Percentiles rank a stretch among this genome's conserved stretches.
These are phyloP conservation scores for Xylaria telfairii DNA, from an alignment of 495 filamentous ascomycete species.

Conservation along the genomic window DNA sequence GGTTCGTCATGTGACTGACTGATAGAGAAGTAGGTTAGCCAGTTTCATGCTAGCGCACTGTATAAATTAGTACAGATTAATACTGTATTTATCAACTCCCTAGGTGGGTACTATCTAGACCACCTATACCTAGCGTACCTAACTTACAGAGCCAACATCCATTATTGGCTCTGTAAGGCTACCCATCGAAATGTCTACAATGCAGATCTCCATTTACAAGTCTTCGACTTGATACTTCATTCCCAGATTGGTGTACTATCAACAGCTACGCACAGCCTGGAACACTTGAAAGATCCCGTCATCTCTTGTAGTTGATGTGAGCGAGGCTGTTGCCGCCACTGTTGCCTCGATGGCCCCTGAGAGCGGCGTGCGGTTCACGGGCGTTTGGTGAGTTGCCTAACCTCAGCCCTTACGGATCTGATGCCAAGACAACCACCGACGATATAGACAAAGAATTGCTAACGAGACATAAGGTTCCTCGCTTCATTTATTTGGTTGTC, in stretches of 20 bases:
- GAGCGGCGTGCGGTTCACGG: slow-evolving; percentile 44
- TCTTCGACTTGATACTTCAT: background rate
- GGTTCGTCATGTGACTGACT: background rate
- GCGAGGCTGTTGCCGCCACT: slow-evolving; percentile 18
- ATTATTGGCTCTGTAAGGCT: background rate
- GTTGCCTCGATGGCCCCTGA: slow-evolving; percentile 42
- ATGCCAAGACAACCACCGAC: background rate
- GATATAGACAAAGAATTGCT: background rate
- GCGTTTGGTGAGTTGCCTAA: slow-evolving; percentile 45
- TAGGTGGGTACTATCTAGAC: too few relatives aligned
- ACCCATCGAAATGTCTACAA: background rate
- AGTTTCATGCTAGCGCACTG: background rate
- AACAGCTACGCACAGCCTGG: background rate
- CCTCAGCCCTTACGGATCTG: background rate
- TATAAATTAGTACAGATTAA: background rate
- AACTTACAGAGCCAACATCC: background rate
- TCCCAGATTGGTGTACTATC: background rate
- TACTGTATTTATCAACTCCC: background rate
- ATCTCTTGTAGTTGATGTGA: background rate
- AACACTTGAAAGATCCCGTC: background rate
- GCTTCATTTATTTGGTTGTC: slow-evolving; percentile 53
- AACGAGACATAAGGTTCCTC: slow-evolving; percentile 43
- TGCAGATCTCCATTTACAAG: background rate
- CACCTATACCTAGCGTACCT: background rate
- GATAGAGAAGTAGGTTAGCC: background rate